These are phyloP conservation scores for Speleostelium caveatum DNA, from an alignment of 78 protist genomes.

Conservation along the genomic window DNA sequence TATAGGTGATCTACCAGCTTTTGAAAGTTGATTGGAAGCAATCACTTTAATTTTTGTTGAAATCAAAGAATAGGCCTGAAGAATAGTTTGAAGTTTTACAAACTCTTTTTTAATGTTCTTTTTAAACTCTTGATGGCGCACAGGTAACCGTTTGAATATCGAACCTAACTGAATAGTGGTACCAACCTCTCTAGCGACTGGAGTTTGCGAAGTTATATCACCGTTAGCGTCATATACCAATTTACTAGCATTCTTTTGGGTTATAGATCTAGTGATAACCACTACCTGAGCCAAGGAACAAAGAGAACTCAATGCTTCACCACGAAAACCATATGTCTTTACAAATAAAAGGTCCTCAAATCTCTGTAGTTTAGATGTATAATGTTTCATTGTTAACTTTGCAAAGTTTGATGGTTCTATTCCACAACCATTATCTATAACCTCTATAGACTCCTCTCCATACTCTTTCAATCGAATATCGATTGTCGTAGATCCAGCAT, in stretches of 20 bases:
- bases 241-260: not conserved
- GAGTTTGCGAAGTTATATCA: constrained; percentile 27
- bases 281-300: constrained; percentile 79
- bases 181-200: constrained; percentile 81
- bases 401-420: constrained; percentile 55
- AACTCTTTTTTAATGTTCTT: constrained; percentile 80
- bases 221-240: constrained; percentile 62
- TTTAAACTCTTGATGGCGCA: constrained; percentile 85
- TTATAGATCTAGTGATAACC: constrained; percentile 4
- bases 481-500: constrained; percentile 92
- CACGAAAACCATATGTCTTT: constrained; percentile 95
- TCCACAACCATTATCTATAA: constrained; percentile 93
- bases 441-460: constrained; percentile 83
- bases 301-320: constrained; percentile 96
- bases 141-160: constrained; percentile 89
- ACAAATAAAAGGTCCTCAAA: constrained; percentile 87
- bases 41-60: constrained; percentile 6
- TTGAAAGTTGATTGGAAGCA: constrained; percentile 13
- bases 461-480: constrained; percentile 63
- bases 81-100: constrained; percentile 1
- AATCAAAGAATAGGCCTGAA: constrained; percentile 89
- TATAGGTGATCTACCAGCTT: constrained; percentile 19
- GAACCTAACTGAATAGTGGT: constrained; percentile 84
- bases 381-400: constrained; percentile 79
- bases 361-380: constrained; percentile 87